Evolutionary conservation across 1,284 basidiomycete species (phyloP).

Genomic region (Malassezia sympodialis): DNA sequence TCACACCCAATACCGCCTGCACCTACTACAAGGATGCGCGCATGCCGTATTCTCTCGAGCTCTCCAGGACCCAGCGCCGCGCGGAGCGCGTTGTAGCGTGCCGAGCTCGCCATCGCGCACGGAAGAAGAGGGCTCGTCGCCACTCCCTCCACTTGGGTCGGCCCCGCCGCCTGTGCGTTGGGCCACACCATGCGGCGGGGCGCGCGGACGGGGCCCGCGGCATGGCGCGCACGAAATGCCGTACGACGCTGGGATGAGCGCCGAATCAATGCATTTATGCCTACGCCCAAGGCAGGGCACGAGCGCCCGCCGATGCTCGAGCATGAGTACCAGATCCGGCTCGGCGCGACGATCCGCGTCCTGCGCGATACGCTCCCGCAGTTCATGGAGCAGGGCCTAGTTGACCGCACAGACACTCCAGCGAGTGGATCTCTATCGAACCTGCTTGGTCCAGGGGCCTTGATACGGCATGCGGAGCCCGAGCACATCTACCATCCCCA

Average conservation of each 20-base stretch:
- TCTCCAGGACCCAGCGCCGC: constrained; percentile 7
- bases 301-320: not conserved
- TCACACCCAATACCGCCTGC: constrained; percentile 97
- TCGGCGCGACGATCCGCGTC: constrained; percentile 11
- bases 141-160: not conserved
- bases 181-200: not conserved
- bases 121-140: not conserved
- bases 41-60: constrained; percentile 5
- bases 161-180: not conserved
- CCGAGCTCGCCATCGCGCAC: not conserved
- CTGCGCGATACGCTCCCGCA: constrained; percentile 14
- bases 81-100: constrained; percentile 8
- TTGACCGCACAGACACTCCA: not conserved
- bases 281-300: not conserved
- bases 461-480: not conserved
- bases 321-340: constrained; percentile 17
- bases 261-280: not conserved
- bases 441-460: not conserved
- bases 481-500: constrained; percentile 8
- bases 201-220: not conserved
- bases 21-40: constrained; percentile 68
- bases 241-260: not conserved
- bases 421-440: not conserved
- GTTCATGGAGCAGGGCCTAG: constrained; percentile 12
- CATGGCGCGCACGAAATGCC: not conserved